Evolutionary conservation across 352 stramenopile genomes (phyloP).

Genomic region (Phytophthora brassicae): DNA sequence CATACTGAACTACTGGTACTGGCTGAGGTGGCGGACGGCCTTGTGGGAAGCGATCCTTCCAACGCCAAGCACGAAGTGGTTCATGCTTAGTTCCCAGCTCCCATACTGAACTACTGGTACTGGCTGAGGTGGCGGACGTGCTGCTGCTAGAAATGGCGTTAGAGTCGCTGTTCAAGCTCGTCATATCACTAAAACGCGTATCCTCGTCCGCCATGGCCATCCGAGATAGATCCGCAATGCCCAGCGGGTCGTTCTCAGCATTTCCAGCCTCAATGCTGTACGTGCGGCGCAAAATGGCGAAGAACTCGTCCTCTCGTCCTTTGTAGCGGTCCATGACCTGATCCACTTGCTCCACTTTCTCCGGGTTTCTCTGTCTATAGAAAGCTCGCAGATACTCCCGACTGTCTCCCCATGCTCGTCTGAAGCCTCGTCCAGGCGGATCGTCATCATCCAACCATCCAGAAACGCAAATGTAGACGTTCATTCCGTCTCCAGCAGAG

Average conservation of each 20-base stretch:
- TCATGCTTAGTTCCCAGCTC: slow-evolving; percentile 35
- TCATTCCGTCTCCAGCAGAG: slow-evolving; percentile 80
- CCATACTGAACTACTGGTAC: slow-evolving; percentile 28
- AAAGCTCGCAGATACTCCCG: slow-evolving; percentile 78
- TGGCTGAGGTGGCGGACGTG: not conserved
- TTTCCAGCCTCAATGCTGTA: slow-evolving; percentile 50
- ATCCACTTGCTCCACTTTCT: slow-evolving; percentile 83
- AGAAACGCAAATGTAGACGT: slow-evolving; percentile 87
- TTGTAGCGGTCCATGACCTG: slow-evolving; percentile 82
- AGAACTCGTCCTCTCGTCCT: slow-evolving; percentile 84
- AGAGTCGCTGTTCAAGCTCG: slow-evolving; percentile 38
- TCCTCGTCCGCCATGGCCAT: slow-evolving; percentile 31
- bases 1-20: slow-evolving; percentile 23
- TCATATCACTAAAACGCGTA: slow-evolving; percentile 30
- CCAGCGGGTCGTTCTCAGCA: slow-evolving; percentile 49
- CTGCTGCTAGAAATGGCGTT: slow-evolving; percentile 37
- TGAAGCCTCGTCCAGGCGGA: slow-evolving; percentile 53
- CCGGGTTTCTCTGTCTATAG: slow-evolving; percentile 61
- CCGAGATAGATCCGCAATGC: slow-evolving; percentile 35
- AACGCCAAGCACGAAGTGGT: slow-evolving; percentile 70
- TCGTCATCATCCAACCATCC: slow-evolving; percentile 85
- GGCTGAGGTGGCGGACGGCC: slow-evolving; percentile 28
- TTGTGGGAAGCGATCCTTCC: slow-evolving; percentile 81
- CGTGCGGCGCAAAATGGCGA: slow-evolving; percentile 62
- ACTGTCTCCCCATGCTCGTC: slow-evolving; percentile 76